Conservation (phyloP, 179 eudicot genomes). For the Gypsophila paniculata region DNA sequence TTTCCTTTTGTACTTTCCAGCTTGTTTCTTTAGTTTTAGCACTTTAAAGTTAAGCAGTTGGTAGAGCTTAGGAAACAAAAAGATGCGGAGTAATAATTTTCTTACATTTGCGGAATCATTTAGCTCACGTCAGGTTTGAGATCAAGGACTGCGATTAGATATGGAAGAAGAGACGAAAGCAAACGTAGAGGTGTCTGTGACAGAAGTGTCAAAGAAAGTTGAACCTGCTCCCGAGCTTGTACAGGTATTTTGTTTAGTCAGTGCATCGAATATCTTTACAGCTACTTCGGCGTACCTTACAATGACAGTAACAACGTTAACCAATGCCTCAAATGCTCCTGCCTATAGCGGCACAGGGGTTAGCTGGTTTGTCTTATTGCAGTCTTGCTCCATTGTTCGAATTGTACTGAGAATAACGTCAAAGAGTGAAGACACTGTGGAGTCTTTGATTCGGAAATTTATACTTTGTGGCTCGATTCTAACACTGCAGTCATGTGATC, state of each 20-base stretch:
- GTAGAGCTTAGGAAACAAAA: neutral
- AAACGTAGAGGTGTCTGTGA: constrained; percentile 43
- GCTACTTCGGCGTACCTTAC: neutral
- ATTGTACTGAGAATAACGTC: too few species aligned
- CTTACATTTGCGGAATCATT: neutral
- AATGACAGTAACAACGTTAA: neutral
- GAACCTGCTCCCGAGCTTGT: constrained; percentile 33
- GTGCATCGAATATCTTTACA: neutral
- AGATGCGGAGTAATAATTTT: neutral
- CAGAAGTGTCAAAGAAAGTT: constrained; percentile 36
- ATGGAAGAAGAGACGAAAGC: constrained; percentile 61
- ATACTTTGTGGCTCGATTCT: neutral
- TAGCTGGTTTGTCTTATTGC: too few species aligned
- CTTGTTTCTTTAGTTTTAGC: neutral
- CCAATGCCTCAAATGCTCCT: too few species aligned
- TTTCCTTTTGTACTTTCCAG: neutral
- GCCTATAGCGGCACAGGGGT: too few species aligned
- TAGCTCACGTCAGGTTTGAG: constrained; percentile 22
- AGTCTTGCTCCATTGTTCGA: too few species aligned
- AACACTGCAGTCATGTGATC: neutral
- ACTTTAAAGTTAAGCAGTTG: neutral
- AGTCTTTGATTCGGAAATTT: too few species aligned
- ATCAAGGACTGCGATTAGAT: constrained; percentile 14
- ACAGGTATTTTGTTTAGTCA: constrained; percentile 37
- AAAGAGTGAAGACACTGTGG: too few species aligned